Evolutionary conservation across 352 stramenopile genomes (phyloP).

Genomic region (Pythium volutum): DNA sequence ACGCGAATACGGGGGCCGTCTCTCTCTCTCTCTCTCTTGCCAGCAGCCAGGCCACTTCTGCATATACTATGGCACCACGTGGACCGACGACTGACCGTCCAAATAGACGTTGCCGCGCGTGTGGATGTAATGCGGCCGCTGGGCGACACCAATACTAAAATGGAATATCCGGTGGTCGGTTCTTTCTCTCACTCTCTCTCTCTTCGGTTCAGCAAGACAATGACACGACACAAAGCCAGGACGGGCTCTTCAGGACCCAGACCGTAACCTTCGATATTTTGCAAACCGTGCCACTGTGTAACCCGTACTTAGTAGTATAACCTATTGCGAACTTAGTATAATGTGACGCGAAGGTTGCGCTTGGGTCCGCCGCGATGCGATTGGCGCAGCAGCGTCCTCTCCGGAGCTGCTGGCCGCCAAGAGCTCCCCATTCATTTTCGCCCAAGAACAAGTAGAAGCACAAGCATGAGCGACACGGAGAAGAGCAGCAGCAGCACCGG

Average conservation of each 20-base stretch:
- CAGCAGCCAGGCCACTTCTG: too few relatives aligned
- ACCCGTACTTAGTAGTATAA: background rate
- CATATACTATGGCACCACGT: too few relatives aligned
- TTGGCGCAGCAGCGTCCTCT: constrained; percentile 3
- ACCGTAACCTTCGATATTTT: constrained; percentile 7
- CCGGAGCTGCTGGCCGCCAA: constrained; percentile 12
- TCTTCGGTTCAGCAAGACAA: constrained; percentile 10
- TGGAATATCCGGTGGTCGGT: constrained; percentile 4
- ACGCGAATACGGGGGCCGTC: too few relatives aligned
- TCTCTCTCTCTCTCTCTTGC: too few relatives aligned
- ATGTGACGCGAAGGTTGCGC: constrained; percentile 19
- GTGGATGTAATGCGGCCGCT: too few relatives aligned
- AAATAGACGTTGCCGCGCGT: background rate
- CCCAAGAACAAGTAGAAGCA: background rate
- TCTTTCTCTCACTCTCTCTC: too few relatives aligned
- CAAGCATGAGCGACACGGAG: constrained; percentile 67
- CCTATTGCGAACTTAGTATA: constrained; percentile 12
- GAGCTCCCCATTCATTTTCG: background rate
- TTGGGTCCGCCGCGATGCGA: constrained; percentile 12
- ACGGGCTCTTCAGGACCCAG: background rate
- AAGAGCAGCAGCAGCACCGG: constrained; percentile 47
- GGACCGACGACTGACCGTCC: background rate
- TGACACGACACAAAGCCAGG: constrained; percentile 19
- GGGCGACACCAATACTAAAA: too few relatives aligned
- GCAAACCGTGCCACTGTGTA: background rate